Percentiles rank a stretch among this genome's conserved stretches.
These are phyloP conservation scores for Cubamyces sp. DNA, from an alignment of 768 basidiomycete genomes.

Conservation along the genomic window DNA sequence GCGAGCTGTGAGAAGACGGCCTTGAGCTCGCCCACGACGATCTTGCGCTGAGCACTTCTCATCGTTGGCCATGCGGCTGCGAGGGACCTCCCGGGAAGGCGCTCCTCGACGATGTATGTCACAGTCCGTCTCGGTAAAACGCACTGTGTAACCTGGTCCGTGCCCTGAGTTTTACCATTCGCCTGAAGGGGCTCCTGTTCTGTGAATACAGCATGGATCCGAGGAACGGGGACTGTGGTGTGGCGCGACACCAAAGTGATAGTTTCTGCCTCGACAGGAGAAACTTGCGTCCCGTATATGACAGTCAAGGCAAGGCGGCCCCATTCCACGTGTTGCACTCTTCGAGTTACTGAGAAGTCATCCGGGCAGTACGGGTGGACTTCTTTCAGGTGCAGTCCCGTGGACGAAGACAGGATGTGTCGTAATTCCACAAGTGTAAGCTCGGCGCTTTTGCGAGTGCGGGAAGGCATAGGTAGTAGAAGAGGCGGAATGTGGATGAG, in stretches of 20 bases:
- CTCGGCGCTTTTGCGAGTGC: too few relatives aligned
- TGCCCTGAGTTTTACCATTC: too few relatives aligned
- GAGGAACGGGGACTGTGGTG: not conserved
- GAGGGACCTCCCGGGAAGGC: not conserved
- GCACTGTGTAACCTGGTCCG: too few relatives aligned
- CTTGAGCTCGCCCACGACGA: not conserved
- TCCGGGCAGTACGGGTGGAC: not conserved
- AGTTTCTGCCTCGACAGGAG: not conserved
- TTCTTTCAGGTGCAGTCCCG: not conserved
- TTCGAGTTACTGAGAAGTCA: not conserved
- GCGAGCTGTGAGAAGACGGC: not conserved
- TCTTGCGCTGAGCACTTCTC: not conserved
- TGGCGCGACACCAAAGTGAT: not conserved
- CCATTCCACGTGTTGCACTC: not conserved
- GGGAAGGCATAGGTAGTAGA: too few relatives aligned
- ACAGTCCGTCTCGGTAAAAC: not conserved
- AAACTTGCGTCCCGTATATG: not conserved
- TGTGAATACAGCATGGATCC: not conserved
- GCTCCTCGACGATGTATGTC: conserved; percentile 6
- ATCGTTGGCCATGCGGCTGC: not conserved
- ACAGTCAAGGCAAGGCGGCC: not conserved
- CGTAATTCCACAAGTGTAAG: not conserved
- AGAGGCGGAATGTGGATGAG: too few relatives aligned
- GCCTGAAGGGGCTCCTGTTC: not conserved
- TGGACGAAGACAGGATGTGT: not conserved